Base-by-base conservation (phyloP, 176 grass and related monocot genomes). In the Aegilops bicornis region DNA sequence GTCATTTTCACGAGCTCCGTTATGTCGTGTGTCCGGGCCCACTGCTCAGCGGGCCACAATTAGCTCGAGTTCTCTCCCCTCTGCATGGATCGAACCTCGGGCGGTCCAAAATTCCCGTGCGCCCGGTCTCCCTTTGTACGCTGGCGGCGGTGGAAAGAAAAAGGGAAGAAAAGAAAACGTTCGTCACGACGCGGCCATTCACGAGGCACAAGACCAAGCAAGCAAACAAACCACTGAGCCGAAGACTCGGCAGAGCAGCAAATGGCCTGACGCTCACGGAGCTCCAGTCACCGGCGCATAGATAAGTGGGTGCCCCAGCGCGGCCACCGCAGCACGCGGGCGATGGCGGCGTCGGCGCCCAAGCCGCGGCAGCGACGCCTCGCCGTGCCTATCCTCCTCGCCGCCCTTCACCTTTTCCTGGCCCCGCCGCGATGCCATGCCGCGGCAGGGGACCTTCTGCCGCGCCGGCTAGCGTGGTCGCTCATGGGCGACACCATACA, bases 401-500 rank as follows among this genome's bases (percentile, higher is more conserved):
- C 31, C 30, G 22, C 27, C 4, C 40, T 81, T 24, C 13, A 8
- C 62, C 25, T 81, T 23, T 16, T 75, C 14, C 23, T 19, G 67
- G n/a, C 24, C 10, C 40, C 40, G 39, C 39, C 39, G 40, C 60
- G 12, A 61, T 71, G 16, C 23, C 31, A 8, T 0, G 87, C 76
- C 6, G 82, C 56, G 58, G 45, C 90, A 24, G 83, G 83, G 25
- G 92, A 95, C 89, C 68, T 96, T 29, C 90, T 96, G 47, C 96
- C 96, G 65, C 92, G 87, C 27, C 84, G 91, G 71, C 60, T 93
- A 5, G 86, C 89, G 69, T 95, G 96, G 96, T 94, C 92, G 64
- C 79, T 95, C 59, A 85, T 91, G 91, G 85, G 77, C 83, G 65
- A 43, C 83, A 82, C 80, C 14, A 23, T 92, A 4, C 96, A 98